Conservation (phyloP, 345 rosid species). For the Balakata baccata region DNA sequence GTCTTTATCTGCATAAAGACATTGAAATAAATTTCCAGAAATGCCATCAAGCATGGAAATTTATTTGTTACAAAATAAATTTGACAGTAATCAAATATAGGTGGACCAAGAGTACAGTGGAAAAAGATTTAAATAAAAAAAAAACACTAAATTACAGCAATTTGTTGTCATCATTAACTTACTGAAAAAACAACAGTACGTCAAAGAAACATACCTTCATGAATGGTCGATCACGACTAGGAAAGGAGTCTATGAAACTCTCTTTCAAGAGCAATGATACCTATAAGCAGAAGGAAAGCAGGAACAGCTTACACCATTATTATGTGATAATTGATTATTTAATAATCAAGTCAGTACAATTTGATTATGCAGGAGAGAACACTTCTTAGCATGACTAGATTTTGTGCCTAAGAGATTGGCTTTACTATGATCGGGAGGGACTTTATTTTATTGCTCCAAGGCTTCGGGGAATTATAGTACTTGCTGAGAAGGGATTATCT, state of each 20-base stretch:
- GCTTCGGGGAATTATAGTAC: no score
- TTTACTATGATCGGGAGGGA: background rate
- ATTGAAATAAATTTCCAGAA: background rate
- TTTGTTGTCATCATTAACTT: background rate
- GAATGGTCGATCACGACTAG: slow-evolving; percentile 71
- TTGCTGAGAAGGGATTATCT: no score
- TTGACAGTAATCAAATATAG: no score
- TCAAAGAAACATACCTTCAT: slow-evolving; percentile 59
- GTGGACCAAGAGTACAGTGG: background rate
- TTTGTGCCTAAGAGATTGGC: background rate
- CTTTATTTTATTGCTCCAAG: no score
- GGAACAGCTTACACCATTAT: background rate
- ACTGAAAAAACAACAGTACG: background rate
- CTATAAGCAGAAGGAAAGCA: slow-evolving; percentile 33
- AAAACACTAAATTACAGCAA: background rate
- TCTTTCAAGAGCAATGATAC: slow-evolving; percentile 90
- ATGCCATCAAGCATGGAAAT: background rate
- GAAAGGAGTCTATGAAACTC: slow-evolving; percentile 85
- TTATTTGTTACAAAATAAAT: no score
- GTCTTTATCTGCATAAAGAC: background rate
- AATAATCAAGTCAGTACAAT: background rate
- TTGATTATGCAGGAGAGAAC: background rate
- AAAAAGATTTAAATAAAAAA: background rate
- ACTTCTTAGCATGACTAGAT: background rate
- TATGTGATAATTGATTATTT: background rate